Conservation (phyloP, 768 basidiomycete genomes). For the Crassisporium funariophilum region DNA sequence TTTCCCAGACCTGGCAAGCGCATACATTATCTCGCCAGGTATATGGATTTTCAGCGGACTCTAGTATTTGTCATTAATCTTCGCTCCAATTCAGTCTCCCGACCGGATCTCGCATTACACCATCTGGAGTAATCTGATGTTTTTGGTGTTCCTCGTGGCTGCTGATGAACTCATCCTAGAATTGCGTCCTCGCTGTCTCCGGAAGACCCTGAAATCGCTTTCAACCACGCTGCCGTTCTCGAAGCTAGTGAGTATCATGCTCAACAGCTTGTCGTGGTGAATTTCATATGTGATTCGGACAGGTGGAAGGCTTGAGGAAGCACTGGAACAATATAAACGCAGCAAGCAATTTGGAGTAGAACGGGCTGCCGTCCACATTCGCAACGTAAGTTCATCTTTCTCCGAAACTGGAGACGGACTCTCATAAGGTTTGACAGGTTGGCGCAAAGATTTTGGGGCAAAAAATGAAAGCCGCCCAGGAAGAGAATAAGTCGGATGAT, state of each 20-base stretch:
- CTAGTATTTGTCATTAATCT: conserved; percentile 3
- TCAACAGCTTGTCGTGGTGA: conserved; percentile 12
- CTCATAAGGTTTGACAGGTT: conserved; percentile 49
- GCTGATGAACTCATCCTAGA: conserved; percentile 47
- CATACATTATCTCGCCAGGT: conserved; percentile 78
- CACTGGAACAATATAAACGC: conserved; percentile 78
- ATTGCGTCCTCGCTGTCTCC: conserved; percentile 82
- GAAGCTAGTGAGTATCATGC: conserved; percentile 71
- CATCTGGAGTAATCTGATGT: conserved; percentile 64
- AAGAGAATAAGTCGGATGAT: conserved; percentile 38
- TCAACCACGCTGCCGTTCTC: conserved; percentile 88
- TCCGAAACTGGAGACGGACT: conserved; percentile 11
- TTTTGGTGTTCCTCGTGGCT: conserved; percentile 12
- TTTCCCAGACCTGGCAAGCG: conserved; percentile 77
- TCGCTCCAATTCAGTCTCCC: conserved; percentile 49
- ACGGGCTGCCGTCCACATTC: conserved; percentile 79
- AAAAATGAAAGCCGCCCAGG: conserved; percentile 51
- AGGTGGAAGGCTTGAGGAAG: conserved; percentile 83
- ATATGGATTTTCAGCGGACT: conserved; percentile 9
- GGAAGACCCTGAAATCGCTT: conserved; percentile 89
- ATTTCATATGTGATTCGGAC: conserved; percentile 35
- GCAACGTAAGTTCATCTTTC: conserved; percentile 57
- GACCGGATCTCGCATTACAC: conserved; percentile 85
- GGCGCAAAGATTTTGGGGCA: conserved; percentile 78
- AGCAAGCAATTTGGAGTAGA: conserved; percentile 80